Evolutionary conservation across 1,284 basidiomycete species (phyloP), one percentile per base, ranked within the genome.

Genomic region (Apiotrichum siamense): DNA sequence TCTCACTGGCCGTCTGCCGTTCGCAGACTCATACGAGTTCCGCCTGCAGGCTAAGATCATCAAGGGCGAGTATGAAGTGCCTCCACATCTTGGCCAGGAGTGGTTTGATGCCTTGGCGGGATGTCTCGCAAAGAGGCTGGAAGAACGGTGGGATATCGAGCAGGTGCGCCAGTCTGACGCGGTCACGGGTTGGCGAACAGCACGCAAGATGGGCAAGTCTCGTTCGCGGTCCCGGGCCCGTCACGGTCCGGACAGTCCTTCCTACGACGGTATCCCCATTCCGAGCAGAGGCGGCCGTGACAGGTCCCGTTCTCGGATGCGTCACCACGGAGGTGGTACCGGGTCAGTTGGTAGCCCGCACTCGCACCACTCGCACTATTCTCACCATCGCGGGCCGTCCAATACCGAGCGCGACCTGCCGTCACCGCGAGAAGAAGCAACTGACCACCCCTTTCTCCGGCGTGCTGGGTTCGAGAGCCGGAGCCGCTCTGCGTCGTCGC

Each of bases 31-130:
- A 0, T 97, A 88, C 65, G 92, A 96, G 68, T 90, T 89, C 1
- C 77, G 92, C 41, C 73, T 96, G 55, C 86, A 88, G 56, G 85
- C 90, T 81, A 93, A 93, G 75, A 93, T 97, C 52, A 68, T 93
- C 15, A 82, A 84, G 50, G 89, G 91, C 79, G 74, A 77, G 74
- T 82, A 74, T 73, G 70, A 75, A 21, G 53, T 74, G 13, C 77
- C 77, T 0, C 43, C 54, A 0, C 78, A 77, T 31, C 79, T 88
- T 40, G 83, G 86, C 4, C 78, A 77, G 35, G 83, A 85, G 31
- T 85, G 87, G 27, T 79, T 84, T 58, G 81, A 83, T 33, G 81
- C 88, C 10, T 76, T 93, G 20, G 73, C 76, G 39, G 88, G 88
- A 0, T 91, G 88, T 63, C 73, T 94, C 25, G 81, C 87, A 52